Evolutionary conservation across 495 filamentous ascomycete genomes (phyloP), one percentile per base, ranked within the genome.

Genomic region (Apodospora peruviana): DNA sequence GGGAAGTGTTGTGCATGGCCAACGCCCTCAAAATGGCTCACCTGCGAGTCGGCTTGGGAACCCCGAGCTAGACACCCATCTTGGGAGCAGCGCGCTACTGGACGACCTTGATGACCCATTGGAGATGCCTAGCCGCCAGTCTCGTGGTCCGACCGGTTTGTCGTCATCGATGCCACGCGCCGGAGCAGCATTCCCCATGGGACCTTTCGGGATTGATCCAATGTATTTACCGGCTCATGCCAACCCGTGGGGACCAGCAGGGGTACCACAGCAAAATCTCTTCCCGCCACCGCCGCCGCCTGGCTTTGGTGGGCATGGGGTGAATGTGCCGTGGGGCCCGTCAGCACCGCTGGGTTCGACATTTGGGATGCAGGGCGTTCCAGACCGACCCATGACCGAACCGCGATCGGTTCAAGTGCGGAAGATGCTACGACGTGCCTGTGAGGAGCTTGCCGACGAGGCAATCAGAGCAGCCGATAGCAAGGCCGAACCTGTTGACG

Each of bases 21-120:
- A 70, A 44, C 61, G 62, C 24, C 47, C 46, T 9, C 42, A 59
- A 10, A 60, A 24, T 34, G 45, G 47, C 3, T 64, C 58, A 18
- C 80, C 85, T 20, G 79, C 80, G 8, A 48, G 41, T n/a, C 64
- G 64, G 35, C 72, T 77, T 37, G 65, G 75, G 14, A 69, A 65
- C 20, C 70, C 73, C 37, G 72, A 76, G 18, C 64, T 71, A 34
- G 89, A 96, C 46, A 81, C 90, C 45, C 88, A 91, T 61, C 77
- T 98, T n/a, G 94, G 93, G 9, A 96, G 91, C 67, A 90, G 85
- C 63, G 91, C 91, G 8, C 72, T 98, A n/a, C 73, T 96, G 32
- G 91, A 94, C 56, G 90, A 94, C 60, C 82, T 89, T 49, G 77
- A 79, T 42, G 72, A 71, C 23, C 65, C 71, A 4, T 36, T 71